Base-by-base conservation (phyloP, 257 asterid genomes). In the Petunia secreta region DNA sequence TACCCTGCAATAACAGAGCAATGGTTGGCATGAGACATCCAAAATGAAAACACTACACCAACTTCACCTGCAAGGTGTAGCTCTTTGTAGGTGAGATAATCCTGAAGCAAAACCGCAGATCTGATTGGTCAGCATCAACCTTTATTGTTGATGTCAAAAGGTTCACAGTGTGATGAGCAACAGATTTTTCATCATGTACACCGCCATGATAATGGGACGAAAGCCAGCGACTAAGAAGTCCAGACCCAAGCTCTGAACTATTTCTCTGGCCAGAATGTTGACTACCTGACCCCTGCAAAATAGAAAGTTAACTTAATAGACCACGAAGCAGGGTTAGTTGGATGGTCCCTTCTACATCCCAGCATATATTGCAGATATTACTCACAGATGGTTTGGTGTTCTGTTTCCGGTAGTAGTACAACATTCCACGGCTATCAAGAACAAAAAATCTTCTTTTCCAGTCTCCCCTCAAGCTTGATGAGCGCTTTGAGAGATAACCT, bases 361-460 rank as follows among this genome's bases (percentile, higher is more conserved):
- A 73, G 59, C 25, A 66, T 69, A 65, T 60, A 46, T 37, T 73
- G 52, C 55, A 25, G 81, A 71, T 82, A 84, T 85, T 75, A 92
- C 98, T 91, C 87, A 94, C 98, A 79, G 98, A 95, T 84, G 99
- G 98, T 83, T 92, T 96, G 90, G 98, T 92, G 84, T 92, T 91
- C 88, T 95, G 89, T 82, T 96, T 92, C 46, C 99, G 99, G 90
- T 96, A 96, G 81, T 96, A 96, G 87, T 96, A 96, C 89, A 96
- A 86, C 99, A 96, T 94, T 85, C 99, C 99, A 78, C 98, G 91
- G 89, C 98, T 96, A 85, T 96, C 99, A 77, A 96, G 98, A 83
- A 96, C 99, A 86, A 96, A 96, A 86, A 96, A 96, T 89, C 99
- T 91, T 91, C 99, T 89, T 91, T 96, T 96, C 99, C 99, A 96